A percentile compares a stretch with the other conserved stretches of the same genome.
These are phyloP conservation scores for Rhodotorula mucilaginosa DNA, from an alignment of 1,284 basidiomycete species.

Conservation along the genomic window DNA sequence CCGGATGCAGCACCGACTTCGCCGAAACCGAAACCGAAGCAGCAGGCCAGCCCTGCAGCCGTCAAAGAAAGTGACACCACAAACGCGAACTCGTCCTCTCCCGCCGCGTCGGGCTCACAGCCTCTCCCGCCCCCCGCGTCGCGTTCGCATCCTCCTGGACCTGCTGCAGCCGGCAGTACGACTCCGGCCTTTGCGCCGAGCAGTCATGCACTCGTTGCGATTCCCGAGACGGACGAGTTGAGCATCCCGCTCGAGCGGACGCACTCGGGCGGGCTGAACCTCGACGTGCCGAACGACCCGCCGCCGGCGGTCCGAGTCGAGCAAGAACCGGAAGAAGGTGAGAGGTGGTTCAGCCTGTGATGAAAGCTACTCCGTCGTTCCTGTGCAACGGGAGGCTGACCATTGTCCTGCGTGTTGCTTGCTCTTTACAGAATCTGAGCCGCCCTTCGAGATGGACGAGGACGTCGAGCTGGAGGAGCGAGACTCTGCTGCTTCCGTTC, in stretches of 20 bases:
- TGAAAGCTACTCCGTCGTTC: neutral
- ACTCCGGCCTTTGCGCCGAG: constrained; percentile 19
- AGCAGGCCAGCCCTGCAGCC: neutral
- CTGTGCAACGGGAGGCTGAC: too few relatives aligned
- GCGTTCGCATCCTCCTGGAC: neutral
- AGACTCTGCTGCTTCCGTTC: neutral
- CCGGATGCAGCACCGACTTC: neutral
- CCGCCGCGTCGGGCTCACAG: neutral
- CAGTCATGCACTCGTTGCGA: constrained; percentile 23
- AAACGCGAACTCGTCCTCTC: neutral
- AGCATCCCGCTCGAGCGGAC: constrained; percentile 10
- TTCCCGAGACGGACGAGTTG: constrained; percentile 38
- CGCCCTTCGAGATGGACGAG: constrained; percentile 44
- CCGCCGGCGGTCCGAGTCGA: neutral
- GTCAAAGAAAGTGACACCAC: neutral
- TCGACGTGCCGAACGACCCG: neutral
- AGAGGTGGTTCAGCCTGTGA: neutral
- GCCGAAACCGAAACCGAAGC: neutral
- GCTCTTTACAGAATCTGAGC: neutral
- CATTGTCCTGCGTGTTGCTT: too few relatives aligned
- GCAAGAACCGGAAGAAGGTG: neutral
- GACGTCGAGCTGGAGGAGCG: constrained; percentile 32
- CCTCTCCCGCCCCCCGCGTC: neutral
- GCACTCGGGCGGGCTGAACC: neutral
- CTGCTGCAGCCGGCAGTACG: neutral